Percentiles rank a stretch among this genome's conserved stretches.
phyloP scores from a whole-genome alignment of 495 filamentous ascomycete genomes.

The Hypoxylon lienhwacheense region DNA sequence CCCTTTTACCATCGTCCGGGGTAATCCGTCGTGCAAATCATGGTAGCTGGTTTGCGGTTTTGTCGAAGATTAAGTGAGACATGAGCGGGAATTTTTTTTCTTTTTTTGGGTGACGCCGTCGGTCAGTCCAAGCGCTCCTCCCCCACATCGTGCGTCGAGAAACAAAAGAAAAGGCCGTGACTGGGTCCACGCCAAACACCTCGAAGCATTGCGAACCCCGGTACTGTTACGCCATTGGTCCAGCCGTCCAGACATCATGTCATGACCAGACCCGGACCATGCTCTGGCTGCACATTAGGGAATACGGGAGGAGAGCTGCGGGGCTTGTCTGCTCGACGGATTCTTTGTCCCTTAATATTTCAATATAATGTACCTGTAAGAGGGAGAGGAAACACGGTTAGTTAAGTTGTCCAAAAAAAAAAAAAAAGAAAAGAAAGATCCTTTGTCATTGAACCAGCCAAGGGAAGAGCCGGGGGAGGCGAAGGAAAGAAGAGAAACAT shows the following conservation, averaged over 20 bases:
- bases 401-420: slow-evolving; percentile 17
- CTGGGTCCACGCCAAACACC: slow-evolving; percentile 27
- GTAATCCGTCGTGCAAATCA: neutral
- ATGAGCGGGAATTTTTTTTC: slow-evolving; percentile 5
- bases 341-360: slow-evolving; percentile 45
- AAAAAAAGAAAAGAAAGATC: slow-evolving; percentile 12
- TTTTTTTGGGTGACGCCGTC: slow-evolving; percentile 32
- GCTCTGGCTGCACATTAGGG: slow-evolving; percentile 18
- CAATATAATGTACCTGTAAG: slow-evolving; percentile 50
- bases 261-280: slow-evolving; percentile 20
- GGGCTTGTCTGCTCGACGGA: slow-evolving; percentile 1
- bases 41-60: neutral
- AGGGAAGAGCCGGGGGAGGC: too few relatives aligned
- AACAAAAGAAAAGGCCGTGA: slow-evolving; percentile 5
- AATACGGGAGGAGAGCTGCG: slow-evolving; percentile 13
- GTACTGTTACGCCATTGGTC: slow-evolving; percentile 20
- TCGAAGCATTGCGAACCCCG: slow-evolving; percentile 23
- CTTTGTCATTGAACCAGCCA: too few relatives aligned
- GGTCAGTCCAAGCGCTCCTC: slow-evolving; percentile 13
- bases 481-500: slow-evolving; percentile 18
- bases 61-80: slow-evolving; percentile 5
- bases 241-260: slow-evolving; percentile 15
- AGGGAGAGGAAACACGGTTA: too few relatives aligned
- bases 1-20: neutral
- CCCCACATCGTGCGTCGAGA: slow-evolving; percentile 6